phyloP scores from a whole-genome alignment of 1,139 yeast genomes.

The Suhomyces atakaporum region DNA sequence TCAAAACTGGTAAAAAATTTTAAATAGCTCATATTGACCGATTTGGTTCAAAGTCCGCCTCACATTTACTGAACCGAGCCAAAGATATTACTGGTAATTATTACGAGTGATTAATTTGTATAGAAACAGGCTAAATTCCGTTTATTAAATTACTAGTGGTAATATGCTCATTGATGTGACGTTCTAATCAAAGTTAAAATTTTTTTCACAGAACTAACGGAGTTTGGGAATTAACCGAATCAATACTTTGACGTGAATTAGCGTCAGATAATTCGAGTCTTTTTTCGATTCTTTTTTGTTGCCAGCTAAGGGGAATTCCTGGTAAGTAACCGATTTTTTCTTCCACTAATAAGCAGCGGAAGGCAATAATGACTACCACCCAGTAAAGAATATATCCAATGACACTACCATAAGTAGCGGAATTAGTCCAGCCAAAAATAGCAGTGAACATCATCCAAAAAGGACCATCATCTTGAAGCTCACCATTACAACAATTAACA shows the following conservation, averaged over 20 bases:
- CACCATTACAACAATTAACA: conserved; percentile 47
- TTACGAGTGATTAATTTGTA: too few relatives aligned
- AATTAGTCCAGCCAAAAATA: conserved; percentile 91
- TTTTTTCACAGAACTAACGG: too few relatives aligned
- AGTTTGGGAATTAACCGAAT: conserved; percentile 29
- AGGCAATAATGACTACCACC: conserved; percentile 53
- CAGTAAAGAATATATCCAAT: conserved; percentile 74
- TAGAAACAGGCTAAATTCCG: too few relatives aligned
- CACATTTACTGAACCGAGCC: too few relatives aligned
- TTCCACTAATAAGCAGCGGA: conserved; percentile 39
- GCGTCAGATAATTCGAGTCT: conserved; percentile 21
- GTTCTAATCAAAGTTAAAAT: too few relatives aligned
- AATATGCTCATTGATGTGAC: too few relatives aligned
- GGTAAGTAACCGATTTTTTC: conserved; percentile 68
- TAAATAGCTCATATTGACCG: too few relatives aligned
- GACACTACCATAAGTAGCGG: conserved; percentile 94
- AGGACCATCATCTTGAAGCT: conserved; percentile 44
- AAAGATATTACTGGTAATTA: too few relatives aligned
- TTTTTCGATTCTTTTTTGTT: conserved; percentile 55
- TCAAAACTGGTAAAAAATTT: too few relatives aligned
- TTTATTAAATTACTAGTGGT: too few relatives aligned
- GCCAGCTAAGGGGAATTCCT: conserved; percentile 60
- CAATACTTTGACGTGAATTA: conserved; percentile 26
- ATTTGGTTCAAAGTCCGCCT: too few relatives aligned
- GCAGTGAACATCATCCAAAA: conserved; percentile 50